Base-by-base conservation (phyloP, 2,329 filamentous ascomycete species). In the Aspergillus ruber region DNA sequence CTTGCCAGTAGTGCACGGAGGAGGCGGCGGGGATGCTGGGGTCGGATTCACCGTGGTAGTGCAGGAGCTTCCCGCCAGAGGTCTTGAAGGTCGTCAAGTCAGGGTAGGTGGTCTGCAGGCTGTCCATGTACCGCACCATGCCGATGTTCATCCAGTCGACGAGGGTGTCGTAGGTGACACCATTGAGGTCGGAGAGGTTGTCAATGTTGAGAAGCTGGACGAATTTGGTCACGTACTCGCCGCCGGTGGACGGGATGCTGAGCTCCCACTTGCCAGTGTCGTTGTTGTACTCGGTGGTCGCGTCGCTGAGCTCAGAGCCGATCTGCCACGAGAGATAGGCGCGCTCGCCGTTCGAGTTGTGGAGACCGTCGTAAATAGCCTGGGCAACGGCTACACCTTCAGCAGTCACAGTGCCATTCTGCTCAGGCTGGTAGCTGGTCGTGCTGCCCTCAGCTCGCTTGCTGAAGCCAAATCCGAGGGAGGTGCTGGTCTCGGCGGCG, bases 21-120 rank as follows among this genome's bases (percentile, higher is more conserved):
- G 75, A 78, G 3, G 69, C 76, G 1, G 78, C 62, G 1, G 77
- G 77, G 43, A 82, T 69, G 3, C 67, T 71, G 32, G 65, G 56
- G 58, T 81, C 79, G 1, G 71, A 72, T 58, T 81, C 77, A 45
- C 77, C 77, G 60, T 81, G 78, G 61, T 72, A 77, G 55, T 80
- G 76, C 9, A 82, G 59, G 2, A 81, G 59, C 60, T 81, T 81
- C 43, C 75, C 77, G 17, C 77, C 77, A 0, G 66, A 58, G 1
- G 75, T 74, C 39, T 75, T 65, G 67, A 80, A 80, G 7, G 65
- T 53, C 0, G 73, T 75, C 0, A 82, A 66, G 52, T 82, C 78
- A 0, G 77, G 75, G 20, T 69, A 60, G 1, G 71, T 79, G 8
- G 75, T 80, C 54, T 80, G 77, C 1, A 79, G 63, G 42, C 58